phyloP scores from a whole-genome alignment of 768 basidiomycete genomes.

The Astraeus odoratus region DNA sequence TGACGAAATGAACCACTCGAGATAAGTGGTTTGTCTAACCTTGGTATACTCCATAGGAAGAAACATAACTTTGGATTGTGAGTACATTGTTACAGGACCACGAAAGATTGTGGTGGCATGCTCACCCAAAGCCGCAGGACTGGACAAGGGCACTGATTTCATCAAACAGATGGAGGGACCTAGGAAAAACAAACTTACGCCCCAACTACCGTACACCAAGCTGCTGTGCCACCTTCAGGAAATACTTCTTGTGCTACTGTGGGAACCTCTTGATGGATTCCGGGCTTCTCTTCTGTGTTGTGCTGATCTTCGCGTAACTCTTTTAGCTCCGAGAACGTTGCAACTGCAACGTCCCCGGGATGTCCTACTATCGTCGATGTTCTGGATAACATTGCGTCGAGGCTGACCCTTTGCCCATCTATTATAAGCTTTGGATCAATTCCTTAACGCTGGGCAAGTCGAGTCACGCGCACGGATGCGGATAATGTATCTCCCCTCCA shows the following conservation, averaged over 20 bases:
- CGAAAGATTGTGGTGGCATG: background rate
- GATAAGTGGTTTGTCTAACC: slow-evolving; percentile 11
- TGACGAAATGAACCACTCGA: background rate
- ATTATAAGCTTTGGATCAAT: background rate
- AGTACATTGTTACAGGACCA: background rate
- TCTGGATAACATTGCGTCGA: slow-evolving; percentile 5
- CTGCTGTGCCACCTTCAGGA: slow-evolving; percentile 22
- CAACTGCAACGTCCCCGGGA: background rate
- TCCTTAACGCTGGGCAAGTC: background rate
- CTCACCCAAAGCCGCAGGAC: slow-evolving; percentile 29
- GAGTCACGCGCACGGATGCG: background rate
- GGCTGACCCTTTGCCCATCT: background rate
- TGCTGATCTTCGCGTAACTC: no score
- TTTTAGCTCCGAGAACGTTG: no score
- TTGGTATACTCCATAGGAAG: slow-evolving; percentile 37
- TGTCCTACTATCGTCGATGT: slow-evolving; percentile 1
- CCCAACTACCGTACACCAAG: slow-evolving; percentile 20
- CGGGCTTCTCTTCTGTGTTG: no score
- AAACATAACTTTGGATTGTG: slow-evolving; percentile 20
- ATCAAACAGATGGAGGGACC: background rate
- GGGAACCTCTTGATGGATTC: no score
- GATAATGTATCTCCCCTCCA: background rate
- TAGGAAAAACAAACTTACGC: slow-evolving; percentile 9
- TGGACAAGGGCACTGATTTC: slow-evolving; percentile 23
- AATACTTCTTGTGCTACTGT: slow-evolving; percentile 8